These are phyloP conservation scores for Hericium coralloides DNA, from an alignment of 768 basidiomycete species.

Conservation along the genomic window DNA sequence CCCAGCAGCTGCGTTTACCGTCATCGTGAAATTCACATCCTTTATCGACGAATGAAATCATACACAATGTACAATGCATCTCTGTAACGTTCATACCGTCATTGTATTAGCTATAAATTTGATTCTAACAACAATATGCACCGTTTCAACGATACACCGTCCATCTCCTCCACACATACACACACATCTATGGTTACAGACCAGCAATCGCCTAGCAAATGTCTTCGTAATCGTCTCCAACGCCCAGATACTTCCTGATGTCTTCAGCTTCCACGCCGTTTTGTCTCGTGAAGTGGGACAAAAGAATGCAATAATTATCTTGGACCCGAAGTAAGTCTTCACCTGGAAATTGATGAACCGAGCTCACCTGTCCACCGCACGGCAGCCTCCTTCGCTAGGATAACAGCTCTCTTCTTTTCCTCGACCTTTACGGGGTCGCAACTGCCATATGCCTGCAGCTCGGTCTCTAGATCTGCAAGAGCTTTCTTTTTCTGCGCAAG, in stretches of 20 bases:
- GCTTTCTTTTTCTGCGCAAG: slow-evolving; percentile 41
- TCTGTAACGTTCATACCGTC: too few relatives aligned
- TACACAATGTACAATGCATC: too few relatives aligned
- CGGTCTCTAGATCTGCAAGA: slow-evolving; percentile 45
- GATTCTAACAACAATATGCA: too few relatives aligned
- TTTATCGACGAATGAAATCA: too few relatives aligned
- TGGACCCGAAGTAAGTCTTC: not conserved
- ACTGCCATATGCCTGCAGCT: slow-evolving; percentile 70
- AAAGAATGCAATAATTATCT: slow-evolving; percentile 66
- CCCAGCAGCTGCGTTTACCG: too few relatives aligned
- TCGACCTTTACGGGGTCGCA: slow-evolving; percentile 81
- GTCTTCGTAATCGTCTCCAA: slow-evolving; percentile 74
- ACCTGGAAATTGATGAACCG: slow-evolving; percentile 14
- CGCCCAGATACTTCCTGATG: slow-evolving; percentile 54
- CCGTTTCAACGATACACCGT: too few relatives aligned
- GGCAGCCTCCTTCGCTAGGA: slow-evolving; percentile 76
- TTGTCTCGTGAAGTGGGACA: slow-evolving; percentile 59
- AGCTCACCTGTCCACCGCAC: slow-evolving; percentile 78
- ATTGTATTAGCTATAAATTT: too few relatives aligned
- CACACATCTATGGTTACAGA: too few relatives aligned
- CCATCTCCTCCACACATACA: too few relatives aligned
- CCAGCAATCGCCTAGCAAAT: slow-evolving; percentile 28
- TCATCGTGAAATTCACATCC: too few relatives aligned
- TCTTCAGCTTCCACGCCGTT: slow-evolving; percentile 50
- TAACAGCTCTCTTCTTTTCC: slow-evolving; percentile 61